These are phyloP conservation scores for Russula sp. DNA, from an alignment of 768 basidiomycete genomes.

Conservation along the genomic window DNA sequence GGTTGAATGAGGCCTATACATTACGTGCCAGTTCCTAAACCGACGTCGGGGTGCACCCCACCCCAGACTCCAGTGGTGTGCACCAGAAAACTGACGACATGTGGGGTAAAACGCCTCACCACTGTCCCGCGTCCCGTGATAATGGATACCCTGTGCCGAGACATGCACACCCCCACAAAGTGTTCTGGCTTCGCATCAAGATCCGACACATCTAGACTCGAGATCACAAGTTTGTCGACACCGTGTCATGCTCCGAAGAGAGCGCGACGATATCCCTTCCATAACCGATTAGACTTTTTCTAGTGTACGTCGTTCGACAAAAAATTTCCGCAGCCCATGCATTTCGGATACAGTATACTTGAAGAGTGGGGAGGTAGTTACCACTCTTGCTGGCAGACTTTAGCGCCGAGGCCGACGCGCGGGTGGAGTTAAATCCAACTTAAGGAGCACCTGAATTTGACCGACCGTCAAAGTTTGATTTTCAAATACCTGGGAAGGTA, in stretches of 20 bases:
- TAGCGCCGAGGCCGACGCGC: not conserved
- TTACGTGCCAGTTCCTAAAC: not conserved
- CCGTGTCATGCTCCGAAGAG: slow-evolving; percentile 1
- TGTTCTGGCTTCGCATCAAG: too few species aligned
- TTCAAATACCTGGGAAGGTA: not conserved
- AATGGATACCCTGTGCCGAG: too few species aligned
- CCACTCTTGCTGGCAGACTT: too few species aligned
- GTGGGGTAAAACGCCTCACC: not conserved
- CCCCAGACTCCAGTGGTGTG: not conserved
- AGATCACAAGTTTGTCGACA: not conserved
- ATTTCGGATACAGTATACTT: too few species aligned
- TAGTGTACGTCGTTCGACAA: not conserved
- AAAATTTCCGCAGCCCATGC: not conserved
- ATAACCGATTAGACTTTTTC: not conserved
- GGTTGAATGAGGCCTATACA: not conserved
- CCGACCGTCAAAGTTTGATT: not conserved
- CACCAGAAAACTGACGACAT: not conserved
- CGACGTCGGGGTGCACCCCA: too few species aligned
- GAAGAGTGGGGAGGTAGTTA: too few species aligned
- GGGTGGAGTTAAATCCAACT: not conserved
- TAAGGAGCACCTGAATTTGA: not conserved
- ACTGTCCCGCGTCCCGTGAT: not conserved
- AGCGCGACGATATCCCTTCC: not conserved
- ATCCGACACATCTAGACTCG: not conserved
- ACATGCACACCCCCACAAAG: too few species aligned